These are phyloP conservation scores for Tubosaeta sp. DNA, from an alignment of 768 basidiomycete genomes.

Conservation along the genomic window DNA sequence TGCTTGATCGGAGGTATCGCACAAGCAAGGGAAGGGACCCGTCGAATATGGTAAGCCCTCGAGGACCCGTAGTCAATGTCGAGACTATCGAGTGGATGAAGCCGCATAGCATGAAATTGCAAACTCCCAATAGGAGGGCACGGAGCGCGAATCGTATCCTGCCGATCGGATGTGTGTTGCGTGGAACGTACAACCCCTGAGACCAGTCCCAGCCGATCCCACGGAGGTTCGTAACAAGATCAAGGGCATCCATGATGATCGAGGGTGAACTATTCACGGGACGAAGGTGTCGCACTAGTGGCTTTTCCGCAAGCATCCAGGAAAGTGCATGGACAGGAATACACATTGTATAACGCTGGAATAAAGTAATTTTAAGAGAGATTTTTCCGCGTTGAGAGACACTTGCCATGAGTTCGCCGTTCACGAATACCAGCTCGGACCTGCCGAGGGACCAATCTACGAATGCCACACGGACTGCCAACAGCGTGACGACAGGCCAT, in stretches of 20 bases:
- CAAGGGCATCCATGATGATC: neutral
- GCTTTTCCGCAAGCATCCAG: neutral
- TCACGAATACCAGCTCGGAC: neutral
- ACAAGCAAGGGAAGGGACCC: conserved; percentile 21
- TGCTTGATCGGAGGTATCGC: conserved; percentile 35
- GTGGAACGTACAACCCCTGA: conserved; percentile 21
- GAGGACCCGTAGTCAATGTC: no score
- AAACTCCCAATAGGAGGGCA: conserved; percentile 32
- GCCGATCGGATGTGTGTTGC: conserved; percentile 38
- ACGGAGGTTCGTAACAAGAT: conserved; percentile 40
- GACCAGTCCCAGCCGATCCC: conserved; percentile 63
- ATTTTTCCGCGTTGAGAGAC: neutral
- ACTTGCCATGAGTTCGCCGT: neutral
- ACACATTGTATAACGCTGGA: conserved; percentile 1
- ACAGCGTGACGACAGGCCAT: neutral
- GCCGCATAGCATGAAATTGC: conserved; percentile 35
- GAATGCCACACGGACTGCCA: neutral
- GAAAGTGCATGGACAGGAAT: neutral
- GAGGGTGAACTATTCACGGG: neutral
- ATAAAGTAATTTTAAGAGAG: neutral
- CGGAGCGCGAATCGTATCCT: conserved; percentile 35
- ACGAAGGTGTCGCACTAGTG: neutral
- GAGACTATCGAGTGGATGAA: conserved; percentile 41
- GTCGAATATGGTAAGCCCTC: conserved; percentile 30
- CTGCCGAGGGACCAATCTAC: neutral